Conservation (phyloP, 2,329 filamentous ascomycete genomes). For the Cordyceps pruinosa region DNA sequence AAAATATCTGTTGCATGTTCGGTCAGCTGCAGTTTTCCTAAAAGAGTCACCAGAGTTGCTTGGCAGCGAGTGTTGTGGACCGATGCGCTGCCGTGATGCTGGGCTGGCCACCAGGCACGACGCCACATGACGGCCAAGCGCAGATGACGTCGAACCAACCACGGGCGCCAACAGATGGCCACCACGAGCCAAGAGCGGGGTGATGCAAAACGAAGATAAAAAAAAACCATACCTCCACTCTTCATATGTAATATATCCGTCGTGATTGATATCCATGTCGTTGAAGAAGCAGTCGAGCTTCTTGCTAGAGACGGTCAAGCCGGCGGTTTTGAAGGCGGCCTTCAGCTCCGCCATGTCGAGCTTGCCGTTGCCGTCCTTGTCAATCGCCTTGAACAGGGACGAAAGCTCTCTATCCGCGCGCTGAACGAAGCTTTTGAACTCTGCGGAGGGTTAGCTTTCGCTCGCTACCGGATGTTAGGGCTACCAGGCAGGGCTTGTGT, state of each 20-base stretch:
- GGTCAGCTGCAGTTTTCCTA: conserved; percentile 1
- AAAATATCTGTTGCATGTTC: conserved; percentile 60
- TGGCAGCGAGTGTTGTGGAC: background rate
- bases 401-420: conserved; percentile 79
- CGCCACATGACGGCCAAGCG: conserved; percentile 19
- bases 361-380: conserved; percentile 76
- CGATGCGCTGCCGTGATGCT: background rate
- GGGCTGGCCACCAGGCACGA: background rate
- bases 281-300: conserved; percentile 80
- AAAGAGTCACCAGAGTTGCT: background rate
- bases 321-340: conserved; percentile 68
- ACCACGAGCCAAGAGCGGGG: background rate
- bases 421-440: conserved; percentile 85
- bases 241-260: conserved; percentile 81
- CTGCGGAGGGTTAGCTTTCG: conserved; percentile 36
- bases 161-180: background rate
- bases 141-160: conserved; percentile 18
- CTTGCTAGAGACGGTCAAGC: conserved; percentile 68
- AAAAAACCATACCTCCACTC: conserved; percentile 81
- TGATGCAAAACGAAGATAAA: conserved; percentile 7
- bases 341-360: conserved; percentile 82
- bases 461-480: background rate
- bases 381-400: conserved; percentile 77
- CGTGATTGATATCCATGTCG: conserved; percentile 82
- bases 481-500: conserved; percentile 16